Conservation (phyloP, 148 eudicot species). For the Talinum fruticosum region DNA sequence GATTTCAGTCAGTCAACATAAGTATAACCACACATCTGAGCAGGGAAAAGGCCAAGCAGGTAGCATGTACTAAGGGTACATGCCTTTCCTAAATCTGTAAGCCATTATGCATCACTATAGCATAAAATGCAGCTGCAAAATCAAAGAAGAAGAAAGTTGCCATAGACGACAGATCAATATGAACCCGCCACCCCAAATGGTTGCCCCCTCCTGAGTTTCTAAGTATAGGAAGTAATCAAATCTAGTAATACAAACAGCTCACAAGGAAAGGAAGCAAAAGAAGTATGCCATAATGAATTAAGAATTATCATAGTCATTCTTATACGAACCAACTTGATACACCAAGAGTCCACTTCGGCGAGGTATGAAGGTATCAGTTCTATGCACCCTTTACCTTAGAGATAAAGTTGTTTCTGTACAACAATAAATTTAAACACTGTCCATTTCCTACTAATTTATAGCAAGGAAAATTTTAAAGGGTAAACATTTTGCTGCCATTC, state of each 20-base stretch:
- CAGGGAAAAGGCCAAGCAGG: neutral
- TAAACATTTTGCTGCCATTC: neutral
- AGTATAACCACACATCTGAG: constrained; percentile 3
- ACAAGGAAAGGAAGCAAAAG: neutral
- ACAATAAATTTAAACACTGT: neutral
- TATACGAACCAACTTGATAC: neutral
- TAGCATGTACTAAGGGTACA: constrained; percentile 15
- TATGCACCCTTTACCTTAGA: neutral
- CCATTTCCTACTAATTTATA: neutral
- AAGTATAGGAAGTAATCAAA: constrained; percentile 1
- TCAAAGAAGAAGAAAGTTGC: neutral
- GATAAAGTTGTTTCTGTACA: neutral
- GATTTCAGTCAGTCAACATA: neutral
- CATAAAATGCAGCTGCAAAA: neutral
- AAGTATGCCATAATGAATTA: neutral
- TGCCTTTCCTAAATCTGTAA: constrained; percentile 12
- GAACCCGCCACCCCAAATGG: constrained; percentile 2
- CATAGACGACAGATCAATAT: neutral
- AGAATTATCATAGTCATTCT: neutral
- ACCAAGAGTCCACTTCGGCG: neutral
- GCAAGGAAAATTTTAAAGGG: neutral
- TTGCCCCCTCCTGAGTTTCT: neutral
- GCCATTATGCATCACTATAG: neutral
- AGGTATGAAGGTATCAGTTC: neutral
- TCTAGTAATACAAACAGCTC: constrained; percentile 7